Percentiles rank a stretch among this genome's conserved stretches.
These are phyloP conservation scores for Casuarina glauca DNA, from an alignment of 306 rosid genomes.

Conservation along the genomic window DNA sequence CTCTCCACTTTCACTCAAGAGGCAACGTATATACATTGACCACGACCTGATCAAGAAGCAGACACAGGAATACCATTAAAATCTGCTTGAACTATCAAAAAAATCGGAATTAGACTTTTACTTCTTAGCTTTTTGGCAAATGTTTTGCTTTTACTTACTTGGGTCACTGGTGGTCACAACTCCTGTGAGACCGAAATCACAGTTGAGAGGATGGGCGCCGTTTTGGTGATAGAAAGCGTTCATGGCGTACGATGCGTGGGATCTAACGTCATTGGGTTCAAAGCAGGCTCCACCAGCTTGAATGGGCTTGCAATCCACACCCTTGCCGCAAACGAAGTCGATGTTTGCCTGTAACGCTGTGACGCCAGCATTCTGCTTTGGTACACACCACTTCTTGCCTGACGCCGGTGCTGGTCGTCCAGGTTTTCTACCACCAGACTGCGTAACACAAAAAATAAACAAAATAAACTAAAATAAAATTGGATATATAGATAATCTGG, in stretches of 20 bases:
- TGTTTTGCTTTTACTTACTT: constrained; percentile 38
- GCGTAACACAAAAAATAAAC: neutral
- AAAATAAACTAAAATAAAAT: neutral
- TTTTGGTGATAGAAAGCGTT: constrained; percentile 61
- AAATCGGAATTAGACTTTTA: neutral
- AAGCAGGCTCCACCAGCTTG: constrained; percentile 42
- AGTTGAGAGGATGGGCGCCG: constrained; percentile 58
- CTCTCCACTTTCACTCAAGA: constrained; percentile 1
- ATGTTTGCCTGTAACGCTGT: constrained; percentile 6
- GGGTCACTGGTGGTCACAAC: constrained; percentile 46
- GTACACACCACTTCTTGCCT: constrained; percentile 13
- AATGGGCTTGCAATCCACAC: constrained; percentile 23
- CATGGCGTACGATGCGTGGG: constrained; percentile 72
- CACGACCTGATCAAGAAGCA: constrained; percentile 32
- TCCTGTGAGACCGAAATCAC: constrained; percentile 63
- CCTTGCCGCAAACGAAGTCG: constrained; percentile 8
- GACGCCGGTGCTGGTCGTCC: neutral
- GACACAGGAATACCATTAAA: neutral
- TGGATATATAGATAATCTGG: neutral
- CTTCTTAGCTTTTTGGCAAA: neutral
- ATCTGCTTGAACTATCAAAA: too few species aligned
- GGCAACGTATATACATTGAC: constrained; percentile 29
- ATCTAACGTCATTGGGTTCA: constrained; percentile 35
- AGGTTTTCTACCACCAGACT: neutral
- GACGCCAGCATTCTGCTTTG: neutral